Conservation (phyloP, 176 grass and related monocot genomes). For the Secale cereale region DNA sequence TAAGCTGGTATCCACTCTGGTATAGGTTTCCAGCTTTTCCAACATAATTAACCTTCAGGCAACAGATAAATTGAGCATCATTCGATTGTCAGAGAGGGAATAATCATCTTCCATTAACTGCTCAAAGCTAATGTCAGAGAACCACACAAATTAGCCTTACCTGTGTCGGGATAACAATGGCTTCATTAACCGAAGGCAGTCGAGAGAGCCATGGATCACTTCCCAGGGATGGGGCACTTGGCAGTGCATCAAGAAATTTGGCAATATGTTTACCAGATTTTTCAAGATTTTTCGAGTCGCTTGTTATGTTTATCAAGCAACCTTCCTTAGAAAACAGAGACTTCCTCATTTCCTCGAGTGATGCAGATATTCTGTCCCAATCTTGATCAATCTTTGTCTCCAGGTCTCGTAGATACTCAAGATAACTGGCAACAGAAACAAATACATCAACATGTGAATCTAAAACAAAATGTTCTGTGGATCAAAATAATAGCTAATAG, state of each 20-base stretch:
- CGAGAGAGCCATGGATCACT: slow-evolving; percentile 66
- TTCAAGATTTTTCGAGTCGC: slow-evolving; percentile 80
- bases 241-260: slow-evolving; percentile 89
- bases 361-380: slow-evolving; percentile 87
- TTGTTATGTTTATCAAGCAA: slow-evolving; percentile 87
- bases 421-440: slow-evolving; percentile 65
- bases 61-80: slow-evolving; percentile 25
- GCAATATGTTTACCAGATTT: slow-evolving; percentile 67
- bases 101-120: neutral
- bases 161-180: slow-evolving; percentile 97
- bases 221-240: slow-evolving; percentile 41
- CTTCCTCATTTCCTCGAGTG: slow-evolving; percentile 85
- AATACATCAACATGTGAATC: slow-evolving; percentile 23
- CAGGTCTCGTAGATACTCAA: slow-evolving; percentile 87
- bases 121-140: slow-evolving; percentile 25
- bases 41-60: slow-evolving; percentile 94
- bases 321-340: slow-evolving; percentile 71
- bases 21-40: slow-evolving; percentile 93
- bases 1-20: slow-evolving; percentile 87
- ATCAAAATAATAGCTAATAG: neutral
- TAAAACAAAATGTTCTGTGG: neutral
- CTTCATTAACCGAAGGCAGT: slow-evolving; percentile 81
- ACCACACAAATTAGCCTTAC: slow-evolving; percentile 24
- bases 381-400: slow-evolving; percentile 90
- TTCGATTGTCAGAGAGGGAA: neutral